Evolutionary conservation across 2,329 filamentous ascomycete genomes (phyloP).

Genomic region (Hyphodiscus sp.): DNA sequence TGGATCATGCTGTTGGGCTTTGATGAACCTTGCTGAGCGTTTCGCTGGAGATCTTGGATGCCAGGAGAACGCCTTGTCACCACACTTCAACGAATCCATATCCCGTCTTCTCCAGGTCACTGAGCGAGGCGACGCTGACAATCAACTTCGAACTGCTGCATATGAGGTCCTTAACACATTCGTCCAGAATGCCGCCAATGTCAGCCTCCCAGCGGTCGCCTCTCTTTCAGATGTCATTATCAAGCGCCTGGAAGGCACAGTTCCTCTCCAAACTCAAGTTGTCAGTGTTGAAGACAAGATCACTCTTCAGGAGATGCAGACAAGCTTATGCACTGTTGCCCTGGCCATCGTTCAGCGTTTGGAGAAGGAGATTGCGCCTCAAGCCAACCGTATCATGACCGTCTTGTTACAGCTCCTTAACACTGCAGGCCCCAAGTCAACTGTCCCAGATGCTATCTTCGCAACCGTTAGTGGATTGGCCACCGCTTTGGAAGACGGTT

Average conservation of each 20-base stretch:
- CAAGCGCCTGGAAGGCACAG: slow-evolving; percentile 82
- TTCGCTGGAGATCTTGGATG: slow-evolving; percentile 84
- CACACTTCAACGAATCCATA: slow-evolving; percentile 90
- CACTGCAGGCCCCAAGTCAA: slow-evolving; percentile 76
- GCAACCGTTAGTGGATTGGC: slow-evolving; percentile 87
- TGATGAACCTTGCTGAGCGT: slow-evolving; percentile 96
- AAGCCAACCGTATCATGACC: slow-evolving; percentile 92
- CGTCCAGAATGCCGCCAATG: slow-evolving; percentile 81
- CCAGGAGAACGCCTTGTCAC: slow-evolving; percentile 72
- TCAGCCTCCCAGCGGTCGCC: slow-evolving; percentile 75
- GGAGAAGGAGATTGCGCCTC: slow-evolving; percentile 83
- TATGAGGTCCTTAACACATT: slow-evolving; percentile 97
- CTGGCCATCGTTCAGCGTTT: slow-evolving; percentile 87
- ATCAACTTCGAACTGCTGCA: slow-evolving; percentile 84
- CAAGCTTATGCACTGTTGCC: slow-evolving; percentile 84
- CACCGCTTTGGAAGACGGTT: slow-evolving; percentile 85
- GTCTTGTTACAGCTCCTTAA: slow-evolving; percentile 74
- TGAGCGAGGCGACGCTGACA: slow-evolving; percentile 74
- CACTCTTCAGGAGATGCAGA: slow-evolving; percentile 95
- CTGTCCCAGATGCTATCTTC: slow-evolving; percentile 90
- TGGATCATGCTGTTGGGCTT: slow-evolving; percentile 94
- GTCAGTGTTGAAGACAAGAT: slow-evolving; percentile 96
- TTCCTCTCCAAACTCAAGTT: slow-evolving; percentile 84
- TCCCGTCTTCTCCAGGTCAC: slow-evolving; percentile 80
- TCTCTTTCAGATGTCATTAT: slow-evolving; percentile 82